Conservation (phyloP, 2,329 filamentous ascomycete genomes). For the Phialemonium atrogriseum region DNA sequence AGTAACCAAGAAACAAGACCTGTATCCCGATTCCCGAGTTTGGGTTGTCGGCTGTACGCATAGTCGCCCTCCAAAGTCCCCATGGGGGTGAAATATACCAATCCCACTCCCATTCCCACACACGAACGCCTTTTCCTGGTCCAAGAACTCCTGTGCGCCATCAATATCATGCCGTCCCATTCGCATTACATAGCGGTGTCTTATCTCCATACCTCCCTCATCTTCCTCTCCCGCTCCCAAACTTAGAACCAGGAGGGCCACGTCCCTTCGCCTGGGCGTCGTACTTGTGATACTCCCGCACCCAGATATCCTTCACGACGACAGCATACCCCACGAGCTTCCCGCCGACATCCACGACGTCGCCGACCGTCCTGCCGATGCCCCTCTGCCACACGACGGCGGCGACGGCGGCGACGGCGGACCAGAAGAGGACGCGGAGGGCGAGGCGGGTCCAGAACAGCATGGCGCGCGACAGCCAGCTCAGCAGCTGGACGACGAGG, state of each 20-base stretch:
- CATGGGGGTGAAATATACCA: no score
- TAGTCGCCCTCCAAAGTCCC: no score
- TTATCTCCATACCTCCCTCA: not conserved
- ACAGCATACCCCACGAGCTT: conserved; percentile 37
- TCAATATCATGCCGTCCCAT: no score
- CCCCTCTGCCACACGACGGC: conserved; percentile 58
- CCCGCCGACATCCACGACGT: conserved; percentile 37
- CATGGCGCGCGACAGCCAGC: conserved; percentile 63
- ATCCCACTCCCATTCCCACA: no score
- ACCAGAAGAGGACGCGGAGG: conserved; percentile 57
- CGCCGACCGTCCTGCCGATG: conserved; percentile 53
- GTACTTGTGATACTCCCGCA: conserved; percentile 48
- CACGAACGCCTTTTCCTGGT: no score
- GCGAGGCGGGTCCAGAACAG: conserved; percentile 69
- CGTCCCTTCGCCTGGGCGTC: conserved; percentile 32
- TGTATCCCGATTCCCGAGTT: no score
- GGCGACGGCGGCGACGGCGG: conserved; percentile 41
- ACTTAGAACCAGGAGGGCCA: conserved; percentile 3
- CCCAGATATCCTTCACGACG: conserved; percentile 45
- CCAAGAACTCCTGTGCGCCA: no score
- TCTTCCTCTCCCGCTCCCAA: conserved; percentile 1
- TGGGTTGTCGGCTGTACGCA: no score
- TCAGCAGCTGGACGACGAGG: conserved; percentile 55
- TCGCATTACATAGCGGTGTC: no score
- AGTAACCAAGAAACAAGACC: no score